Evolutionary conservation across 345 rosid genomes (phyloP).

Genomic region (Cochlearia excelsa): DNA sequence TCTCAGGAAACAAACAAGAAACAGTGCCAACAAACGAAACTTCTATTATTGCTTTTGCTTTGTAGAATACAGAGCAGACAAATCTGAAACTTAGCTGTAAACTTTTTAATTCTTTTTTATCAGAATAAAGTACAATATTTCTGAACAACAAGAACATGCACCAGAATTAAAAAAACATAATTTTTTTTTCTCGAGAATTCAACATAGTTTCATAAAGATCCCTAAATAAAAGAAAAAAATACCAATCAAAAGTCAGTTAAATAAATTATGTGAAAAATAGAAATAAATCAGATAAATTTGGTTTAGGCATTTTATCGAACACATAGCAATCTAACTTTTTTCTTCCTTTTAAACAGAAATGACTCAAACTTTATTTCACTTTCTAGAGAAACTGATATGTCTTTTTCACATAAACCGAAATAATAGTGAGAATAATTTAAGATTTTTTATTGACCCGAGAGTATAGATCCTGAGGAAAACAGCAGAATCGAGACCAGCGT

Average conservation of each 20-base stretch:
- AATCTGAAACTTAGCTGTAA: constrained; percentile 23
- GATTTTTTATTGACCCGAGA: constrained; percentile 59
- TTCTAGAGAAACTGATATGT: constrained; percentile 23
- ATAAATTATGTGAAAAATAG: not conserved
- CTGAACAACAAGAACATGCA: constrained; percentile 12
- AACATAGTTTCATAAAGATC: not conserved
- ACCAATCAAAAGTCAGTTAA: not conserved
- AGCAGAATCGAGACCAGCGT: constrained; percentile 98
- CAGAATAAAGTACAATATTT: constrained; percentile 18
- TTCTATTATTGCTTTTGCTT: constrained; percentile 21
- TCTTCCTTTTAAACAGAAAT: not conserved
- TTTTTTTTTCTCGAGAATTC: constrained; percentile 20
- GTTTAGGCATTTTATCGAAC: not conserved
- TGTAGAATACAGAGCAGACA: constrained; percentile 30
- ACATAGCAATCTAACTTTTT: constrained; percentile 4
- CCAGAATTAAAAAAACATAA: not conserved
- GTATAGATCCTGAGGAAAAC: constrained; percentile 79
- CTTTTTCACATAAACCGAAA: not conserved
- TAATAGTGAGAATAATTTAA: not conserved
- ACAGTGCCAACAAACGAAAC: constrained; percentile 24
- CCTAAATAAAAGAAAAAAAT: not conserved
- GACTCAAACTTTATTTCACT: constrained; percentile 12
- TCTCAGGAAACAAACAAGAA: constrained; percentile 16
- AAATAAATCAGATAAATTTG: not conserved
- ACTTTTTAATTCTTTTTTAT: not conserved